These are phyloP conservation scores for Gloeostereum incarnatum DNA, from an alignment of 768 basidiomycete genomes.

Conservation along the genomic window DNA sequence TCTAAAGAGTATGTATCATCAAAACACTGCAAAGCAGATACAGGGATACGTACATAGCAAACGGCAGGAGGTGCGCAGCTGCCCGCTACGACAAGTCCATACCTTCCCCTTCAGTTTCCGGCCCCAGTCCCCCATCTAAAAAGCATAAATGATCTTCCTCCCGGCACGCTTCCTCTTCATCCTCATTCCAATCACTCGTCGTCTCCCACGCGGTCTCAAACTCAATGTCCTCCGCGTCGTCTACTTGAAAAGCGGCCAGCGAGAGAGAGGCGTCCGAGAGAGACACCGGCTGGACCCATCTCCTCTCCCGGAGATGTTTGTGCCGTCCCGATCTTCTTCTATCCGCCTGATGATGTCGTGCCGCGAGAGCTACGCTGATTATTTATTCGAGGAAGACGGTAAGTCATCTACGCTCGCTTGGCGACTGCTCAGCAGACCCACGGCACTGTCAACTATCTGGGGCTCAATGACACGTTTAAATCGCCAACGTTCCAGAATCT, in stretches of 20 bases:
- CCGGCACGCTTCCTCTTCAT: conserved; percentile 65
- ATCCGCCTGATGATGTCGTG: conserved; percentile 78
- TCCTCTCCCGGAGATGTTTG: conserved; percentile 81
- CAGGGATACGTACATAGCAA: no score
- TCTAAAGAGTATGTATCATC: no score
- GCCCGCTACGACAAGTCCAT: no score
- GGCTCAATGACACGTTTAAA: conserved; percentile 79
- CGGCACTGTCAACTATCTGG: conserved; percentile 62
- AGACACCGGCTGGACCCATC: conserved; percentile 81
- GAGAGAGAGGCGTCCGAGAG: conserved; percentile 34
- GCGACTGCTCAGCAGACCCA: no score
- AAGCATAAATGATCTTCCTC: conserved; percentile 72
- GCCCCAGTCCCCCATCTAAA: no score
- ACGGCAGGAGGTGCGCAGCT: no score
- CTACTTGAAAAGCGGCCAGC: no score
- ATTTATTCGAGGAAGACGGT: conserved; percentile 13
- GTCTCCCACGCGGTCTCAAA: conserved; percentile 90
- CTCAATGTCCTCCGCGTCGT: conserved; percentile 73
- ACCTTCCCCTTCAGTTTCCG: conserved; percentile 27
- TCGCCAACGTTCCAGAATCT: conserved; percentile 93
- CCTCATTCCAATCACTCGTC: conserved; percentile 87
- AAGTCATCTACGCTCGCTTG: conserved; percentile 12
- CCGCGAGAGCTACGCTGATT: conserved; percentile 35
- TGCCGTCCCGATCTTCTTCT: conserved; percentile 87
- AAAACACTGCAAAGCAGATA: no score